Evolutionary conservation across 108 stramenopile genomes (phyloP).

Genomic region (Fistulifera pelliculosa): DNA sequence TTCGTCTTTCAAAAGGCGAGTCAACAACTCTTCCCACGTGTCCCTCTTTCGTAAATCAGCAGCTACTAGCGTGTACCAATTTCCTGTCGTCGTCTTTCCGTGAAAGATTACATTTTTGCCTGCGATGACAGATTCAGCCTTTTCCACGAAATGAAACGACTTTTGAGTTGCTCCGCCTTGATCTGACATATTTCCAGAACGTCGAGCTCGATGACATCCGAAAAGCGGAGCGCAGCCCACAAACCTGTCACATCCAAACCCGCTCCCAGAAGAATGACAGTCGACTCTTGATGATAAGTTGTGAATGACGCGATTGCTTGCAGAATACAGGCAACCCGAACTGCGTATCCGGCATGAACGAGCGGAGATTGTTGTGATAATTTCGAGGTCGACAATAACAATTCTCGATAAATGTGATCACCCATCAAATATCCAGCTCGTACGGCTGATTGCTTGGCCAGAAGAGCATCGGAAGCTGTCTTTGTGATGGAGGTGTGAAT

Average conservation of each 20-base stretch:
- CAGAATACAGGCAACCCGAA: constrained; percentile 46
- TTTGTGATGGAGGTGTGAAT: constrained; percentile 22
- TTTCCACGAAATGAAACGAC: background rate
- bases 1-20: background rate
- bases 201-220: constrained; percentile 25
- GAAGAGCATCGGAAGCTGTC: constrained; percentile 57
- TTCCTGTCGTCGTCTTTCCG: background rate
- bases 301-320: constrained; percentile 9
- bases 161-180: constrained; percentile 6
- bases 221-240: constrained; percentile 23
- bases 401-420: constrained; percentile 8
- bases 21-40: background rate
- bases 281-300: constrained; percentile 4
- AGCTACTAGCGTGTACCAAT: constrained; percentile 3
- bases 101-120: background rate
- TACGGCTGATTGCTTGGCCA: constrained; percentile 57
- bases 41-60: constrained; percentile 2
- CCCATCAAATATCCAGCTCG: constrained; percentile 30
- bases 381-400: constrained; percentile 1
- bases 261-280: constrained; percentile 60
- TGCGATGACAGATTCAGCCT: background rate
- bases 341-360: constrained; percentile 76
- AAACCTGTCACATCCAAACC: constrained; percentile 69
- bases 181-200: constrained; percentile 13
- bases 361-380: constrained; percentile 47